phyloP scores from a whole-genome alignment of 257 asterid species.

The Datura wrightii region DNA sequence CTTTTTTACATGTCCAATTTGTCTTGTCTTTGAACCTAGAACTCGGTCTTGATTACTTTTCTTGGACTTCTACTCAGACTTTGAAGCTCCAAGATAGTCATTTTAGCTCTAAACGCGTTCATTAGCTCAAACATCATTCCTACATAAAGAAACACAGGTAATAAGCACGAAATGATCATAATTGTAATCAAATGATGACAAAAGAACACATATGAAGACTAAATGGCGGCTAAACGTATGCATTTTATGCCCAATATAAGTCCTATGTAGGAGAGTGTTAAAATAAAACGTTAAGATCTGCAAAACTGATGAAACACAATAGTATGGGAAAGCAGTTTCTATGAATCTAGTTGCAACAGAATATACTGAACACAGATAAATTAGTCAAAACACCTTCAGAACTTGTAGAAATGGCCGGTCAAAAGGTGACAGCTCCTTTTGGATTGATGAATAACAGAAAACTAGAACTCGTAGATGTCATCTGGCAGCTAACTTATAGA shows the following conservation, averaged over 20 bases:
- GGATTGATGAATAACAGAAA: neutral
- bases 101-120: no score
- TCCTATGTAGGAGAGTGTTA: neutral
- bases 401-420: neutral
- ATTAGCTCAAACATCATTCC: no score
- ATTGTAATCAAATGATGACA: no score
- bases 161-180: no score
- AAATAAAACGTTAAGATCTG: neutral
- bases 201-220: no score
- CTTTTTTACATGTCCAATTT: no score
- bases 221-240: no score
- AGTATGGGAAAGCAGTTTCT: neutral
- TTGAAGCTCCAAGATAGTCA: no score
- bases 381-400: neutral
- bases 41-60: no score
- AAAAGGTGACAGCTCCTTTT: neutral
- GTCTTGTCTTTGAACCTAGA: no score
- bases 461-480: neutral
- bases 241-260: neutral
- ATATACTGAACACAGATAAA: neutral
- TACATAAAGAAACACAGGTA: no score
- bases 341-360: neutral
- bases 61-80: no score
- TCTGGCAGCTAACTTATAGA: neutral
- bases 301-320: neutral